These are phyloP conservation scores for Fraxinus sp. DNA, from an alignment of 305 asterid species.

Conservation along the genomic window DNA sequence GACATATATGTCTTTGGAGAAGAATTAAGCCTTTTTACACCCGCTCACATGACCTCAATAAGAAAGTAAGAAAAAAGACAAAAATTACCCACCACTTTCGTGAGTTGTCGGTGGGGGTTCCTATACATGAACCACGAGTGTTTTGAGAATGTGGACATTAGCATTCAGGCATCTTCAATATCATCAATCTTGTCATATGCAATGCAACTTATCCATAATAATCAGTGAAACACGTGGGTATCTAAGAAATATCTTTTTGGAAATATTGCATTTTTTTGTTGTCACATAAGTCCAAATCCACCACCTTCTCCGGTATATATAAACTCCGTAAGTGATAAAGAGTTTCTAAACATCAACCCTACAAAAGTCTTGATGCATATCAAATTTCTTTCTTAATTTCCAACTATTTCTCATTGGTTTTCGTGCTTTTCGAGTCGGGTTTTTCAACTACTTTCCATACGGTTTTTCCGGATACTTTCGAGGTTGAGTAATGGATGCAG, in stretches of 20 bases:
- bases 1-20: not conserved
- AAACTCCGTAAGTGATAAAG: not conserved
- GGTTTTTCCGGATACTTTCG: not conserved
- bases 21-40: not conserved
- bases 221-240: conserved; percentile 17
- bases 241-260: conserved; percentile 19
- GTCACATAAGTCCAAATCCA: not conserved
- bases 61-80: no score
- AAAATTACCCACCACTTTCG: no score
- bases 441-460: not conserved
- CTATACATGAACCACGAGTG: no score
- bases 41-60: no score
- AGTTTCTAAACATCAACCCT: conserved; percentile 4
- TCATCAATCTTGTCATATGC: conserved; percentile 4
- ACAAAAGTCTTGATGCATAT: not conserved
- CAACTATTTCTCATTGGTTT: not conserved
- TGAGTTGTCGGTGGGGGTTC: no score
- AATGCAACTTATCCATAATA: not conserved
- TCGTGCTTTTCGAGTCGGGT: not conserved
- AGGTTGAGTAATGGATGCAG: not conserved
- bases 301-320: conserved; percentile 20
- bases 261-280: not conserved
- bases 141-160: not conserved
- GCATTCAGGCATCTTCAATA: not conserved
- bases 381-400: not conserved